Base-by-base conservation (phyloP, 768 basidiomycete species). In the Amanita subjunquillea region DNA sequence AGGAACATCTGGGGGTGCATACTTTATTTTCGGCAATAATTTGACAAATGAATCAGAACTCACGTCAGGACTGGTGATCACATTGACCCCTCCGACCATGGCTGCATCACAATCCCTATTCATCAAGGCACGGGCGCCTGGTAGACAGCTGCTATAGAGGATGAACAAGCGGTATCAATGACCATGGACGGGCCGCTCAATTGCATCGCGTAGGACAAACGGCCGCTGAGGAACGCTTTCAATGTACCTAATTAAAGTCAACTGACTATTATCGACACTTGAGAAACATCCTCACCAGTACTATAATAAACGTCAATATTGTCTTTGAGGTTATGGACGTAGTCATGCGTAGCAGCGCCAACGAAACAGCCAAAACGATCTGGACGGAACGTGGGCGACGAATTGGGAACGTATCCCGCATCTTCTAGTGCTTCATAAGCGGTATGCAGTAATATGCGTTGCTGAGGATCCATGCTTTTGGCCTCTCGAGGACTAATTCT, bases 131-230 rank as follows among this genome's bases (percentile, higher is more conserved):
- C 85, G 79, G 45, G 75, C 80, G 0, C 81, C 87, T 82, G 82
- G 64, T 88, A 77, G 25, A 88, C 67, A 7, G 85, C 83, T 12
- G 83, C 77, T 30, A 73, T 66, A 4, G 84, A 84, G 3, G 85
- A 83, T 6, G 85, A 88, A 62, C 87, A 88, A 0, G 85, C 83
- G 0, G 86, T 88, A 55, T 89, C 83, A 34, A 85, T 65, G 0
- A 84, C 83, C 15, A 85, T 68, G 0, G 86, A 87, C 1, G 86
- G 85, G 0, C 87, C 87, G 36, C 80, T 71, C 43, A 85, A 70
- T 53, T 77, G 71, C 72, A 87, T 79, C 3, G 77, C 79, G 56
- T 85, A 80, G 0, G 85, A 84, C 48, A 88, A 72, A 20, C 84
- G 79, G 8, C 87, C 86, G 53, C 82, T 83, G 43, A 86, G 65